A percentile compares a stretch with the other conserved stretches of the same genome.
Conservation (phyloP, 306 rosid species). For the Acacia crassicarpa region DNA sequence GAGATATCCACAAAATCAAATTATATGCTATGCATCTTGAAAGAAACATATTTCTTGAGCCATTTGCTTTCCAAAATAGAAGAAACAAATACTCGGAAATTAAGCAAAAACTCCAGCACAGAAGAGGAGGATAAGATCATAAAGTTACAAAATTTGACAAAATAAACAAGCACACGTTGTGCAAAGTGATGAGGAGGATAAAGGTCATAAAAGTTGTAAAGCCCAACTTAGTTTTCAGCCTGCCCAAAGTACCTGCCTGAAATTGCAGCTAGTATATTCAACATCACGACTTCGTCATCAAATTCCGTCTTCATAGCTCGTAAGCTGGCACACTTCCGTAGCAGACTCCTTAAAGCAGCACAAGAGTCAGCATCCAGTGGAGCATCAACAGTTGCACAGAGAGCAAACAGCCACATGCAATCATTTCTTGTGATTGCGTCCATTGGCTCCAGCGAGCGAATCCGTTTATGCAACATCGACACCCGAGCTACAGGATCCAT, state of each 20-base stretch:
- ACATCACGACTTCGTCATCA: conserved; percentile 74
- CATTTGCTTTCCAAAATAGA: neutral
- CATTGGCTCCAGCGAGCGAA: conserved; percentile 41
- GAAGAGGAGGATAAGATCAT: too few relatives aligned
- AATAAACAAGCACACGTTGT: neutral
- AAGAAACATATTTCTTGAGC: neutral
- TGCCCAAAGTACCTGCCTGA: conserved; percentile 85
- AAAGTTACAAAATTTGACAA: neutral
- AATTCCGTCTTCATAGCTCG: conserved; percentile 61
- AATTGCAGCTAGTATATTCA: conserved; percentile 71
- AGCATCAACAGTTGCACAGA: conserved; percentile 71
- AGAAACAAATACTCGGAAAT: neutral
- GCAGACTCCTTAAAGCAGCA: conserved; percentile 74
- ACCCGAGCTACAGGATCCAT: conserved; percentile 64
- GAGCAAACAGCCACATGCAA: conserved; percentile 78
- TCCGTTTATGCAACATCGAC: conserved; percentile 59
- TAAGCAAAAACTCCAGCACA: neutral
- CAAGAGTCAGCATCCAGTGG: conserved; percentile 73
- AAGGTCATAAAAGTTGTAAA: neutral
- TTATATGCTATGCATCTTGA: neutral
- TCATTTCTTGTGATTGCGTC: conserved; percentile 50
- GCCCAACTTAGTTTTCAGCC: conserved; percentile 37
- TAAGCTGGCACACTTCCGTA: conserved; percentile 75
- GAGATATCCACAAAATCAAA: too few relatives aligned
- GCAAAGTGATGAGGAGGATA: neutral